phyloP scores from a whole-genome alignment of 2,329 filamentous ascomycete genomes.

The Aspergillus unguis region DNA sequence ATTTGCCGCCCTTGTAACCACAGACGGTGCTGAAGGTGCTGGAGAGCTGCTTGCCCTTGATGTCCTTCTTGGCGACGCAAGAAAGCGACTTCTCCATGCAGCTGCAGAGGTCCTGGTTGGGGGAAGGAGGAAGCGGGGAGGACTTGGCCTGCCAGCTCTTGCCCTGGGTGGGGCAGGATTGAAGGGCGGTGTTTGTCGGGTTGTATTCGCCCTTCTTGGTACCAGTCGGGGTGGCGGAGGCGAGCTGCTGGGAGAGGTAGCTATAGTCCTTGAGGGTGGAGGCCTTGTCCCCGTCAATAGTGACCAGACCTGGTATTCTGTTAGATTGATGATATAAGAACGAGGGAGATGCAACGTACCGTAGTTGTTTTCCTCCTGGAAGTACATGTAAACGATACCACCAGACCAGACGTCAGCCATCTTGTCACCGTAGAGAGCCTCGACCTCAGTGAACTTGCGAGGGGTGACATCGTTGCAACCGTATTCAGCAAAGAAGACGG shows the following conservation, averaged over 20 bases:
- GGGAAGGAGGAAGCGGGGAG: conserved; percentile 70
- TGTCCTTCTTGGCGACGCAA: conserved; percentile 61
- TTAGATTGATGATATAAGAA: not conserved
- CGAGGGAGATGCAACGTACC: conserved; percentile 47
- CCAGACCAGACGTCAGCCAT: conserved; percentile 89
- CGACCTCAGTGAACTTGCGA: conserved; percentile 80
- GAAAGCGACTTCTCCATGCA: conserved; percentile 75
- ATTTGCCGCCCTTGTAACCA: conserved; percentile 27
- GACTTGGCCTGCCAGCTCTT: conserved; percentile 64
- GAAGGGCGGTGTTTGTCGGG: conserved; percentile 65
- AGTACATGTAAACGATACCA: conserved; percentile 98
- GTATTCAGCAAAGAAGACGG: conserved; percentile 96
- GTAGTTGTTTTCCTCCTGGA: conserved; percentile 83
- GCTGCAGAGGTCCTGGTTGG: conserved; percentile 71
- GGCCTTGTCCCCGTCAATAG: conserved; percentile 63
- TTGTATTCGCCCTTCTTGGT: conserved; percentile 65
- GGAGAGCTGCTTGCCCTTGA: conserved; percentile 58
- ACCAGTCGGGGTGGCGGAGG: conserved; percentile 61
- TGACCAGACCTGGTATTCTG: conserved; percentile 56
- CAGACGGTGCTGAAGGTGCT: conserved; percentile 61
- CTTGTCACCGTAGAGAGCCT: conserved; percentile 68
- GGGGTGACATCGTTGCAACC: conserved; percentile 76
- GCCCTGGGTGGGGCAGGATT: conserved; percentile 65
- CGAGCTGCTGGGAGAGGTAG: conserved; percentile 66
- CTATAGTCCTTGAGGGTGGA: conserved; percentile 70